Base-by-base conservation (phyloP, 495 filamentous ascomycete genomes). In the Hyaloscypha finlandica region DNA sequence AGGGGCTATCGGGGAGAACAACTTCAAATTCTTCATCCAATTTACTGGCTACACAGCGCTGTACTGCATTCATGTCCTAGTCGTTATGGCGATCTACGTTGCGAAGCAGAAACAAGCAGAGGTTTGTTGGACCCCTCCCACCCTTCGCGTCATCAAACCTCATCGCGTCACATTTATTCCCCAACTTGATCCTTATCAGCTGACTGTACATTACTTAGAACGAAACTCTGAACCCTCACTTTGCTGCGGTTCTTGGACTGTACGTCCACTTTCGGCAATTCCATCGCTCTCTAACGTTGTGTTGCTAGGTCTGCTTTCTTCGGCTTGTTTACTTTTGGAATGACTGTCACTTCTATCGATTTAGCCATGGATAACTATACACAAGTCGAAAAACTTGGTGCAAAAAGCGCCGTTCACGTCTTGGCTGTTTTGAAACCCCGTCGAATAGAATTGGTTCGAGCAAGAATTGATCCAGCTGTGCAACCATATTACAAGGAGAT, bases 1-100 rank as follows among this genome's bases (percentile, higher is more conserved):
- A 29, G 94, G 94, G 20, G 88, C 96, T 61, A 87, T 97, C 11
- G 90, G 88, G 0, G 94, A 97, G 73, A 93, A 79, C 0, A 84
- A 82, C 14, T 92, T 91, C 79, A 97, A 97, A 68, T 97, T 91
- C 70, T 97, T 97, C 68, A 81, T 93, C 14, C 94, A 97, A 70
- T 96, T 96, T 70, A 86, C 88, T 4, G 80, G 82, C 22, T 97
- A 93, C 72, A 85, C 88, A 12, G 71, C 84, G 8, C 61, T 93
- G 6, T 93, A 87, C 72, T 94, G 89, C 68, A 72, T 78, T 20
- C 88, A 89, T 69, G 73, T 83, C 32, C 77, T 96, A 3, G 83
- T 89, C 48, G 77, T 87, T 1, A 78, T 85, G 73, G 85, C 85
- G 14, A 76, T 82, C 30, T 86, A 86, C 53, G 76, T 87, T 12